Percentiles rank a stretch among this genome's conserved stretches.
phyloP scores from a whole-genome alignment of 345 rosid genomes.

The Rhizophora apiculata region DNA sequence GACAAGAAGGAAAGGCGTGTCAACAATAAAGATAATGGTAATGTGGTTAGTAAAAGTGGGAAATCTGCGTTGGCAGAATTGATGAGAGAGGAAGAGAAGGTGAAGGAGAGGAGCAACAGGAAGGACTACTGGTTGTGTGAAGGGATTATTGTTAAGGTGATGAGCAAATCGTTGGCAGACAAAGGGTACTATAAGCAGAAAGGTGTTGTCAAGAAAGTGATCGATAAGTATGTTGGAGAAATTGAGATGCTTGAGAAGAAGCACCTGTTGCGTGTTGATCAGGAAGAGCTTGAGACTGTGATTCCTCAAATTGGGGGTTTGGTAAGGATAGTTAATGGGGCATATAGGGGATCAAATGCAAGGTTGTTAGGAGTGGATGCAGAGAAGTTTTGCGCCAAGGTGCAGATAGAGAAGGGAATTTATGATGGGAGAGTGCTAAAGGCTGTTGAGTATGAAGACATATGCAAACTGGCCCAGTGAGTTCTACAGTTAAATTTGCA shows the following conservation, averaged over 20 bases:
- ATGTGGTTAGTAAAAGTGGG: conserved; percentile 29
- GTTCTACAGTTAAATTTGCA: background rate
- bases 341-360: conserved; percentile 74
- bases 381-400: conserved; percentile 72
- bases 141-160: conserved; percentile 81
- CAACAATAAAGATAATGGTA: conserved; percentile 26
- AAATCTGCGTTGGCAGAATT: conserved; percentile 76
- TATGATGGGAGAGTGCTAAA: conserved; percentile 88
- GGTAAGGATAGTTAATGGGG: conserved; percentile 88
- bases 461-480: conserved; percentile 66
- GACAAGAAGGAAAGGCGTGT: conserved; percentile 31
- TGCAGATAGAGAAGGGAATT: conserved; percentile 88
- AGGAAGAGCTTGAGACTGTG: conserved; percentile 94
- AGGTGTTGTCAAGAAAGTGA: conserved; percentile 76
- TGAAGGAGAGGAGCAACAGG: conserved; percentile 70
- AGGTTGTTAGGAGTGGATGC: conserved; percentile 77
- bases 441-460: conserved; percentile 83
- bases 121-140: conserved; percentile 90
- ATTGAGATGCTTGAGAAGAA: conserved; percentile 78
- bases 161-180: conserved; percentile 71
- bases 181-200: conserved; percentile 92
- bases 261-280: conserved; percentile 82
- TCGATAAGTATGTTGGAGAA: conserved; percentile 83
- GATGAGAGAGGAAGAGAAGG: conserved; percentile 89
- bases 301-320: conserved; percentile 78